A percentile compares a stretch with the other conserved stretches of the same genome.
Conservation (phyloP, 2,329 filamentous ascomycete species). For the Fusarium avenaceum region DNA sequence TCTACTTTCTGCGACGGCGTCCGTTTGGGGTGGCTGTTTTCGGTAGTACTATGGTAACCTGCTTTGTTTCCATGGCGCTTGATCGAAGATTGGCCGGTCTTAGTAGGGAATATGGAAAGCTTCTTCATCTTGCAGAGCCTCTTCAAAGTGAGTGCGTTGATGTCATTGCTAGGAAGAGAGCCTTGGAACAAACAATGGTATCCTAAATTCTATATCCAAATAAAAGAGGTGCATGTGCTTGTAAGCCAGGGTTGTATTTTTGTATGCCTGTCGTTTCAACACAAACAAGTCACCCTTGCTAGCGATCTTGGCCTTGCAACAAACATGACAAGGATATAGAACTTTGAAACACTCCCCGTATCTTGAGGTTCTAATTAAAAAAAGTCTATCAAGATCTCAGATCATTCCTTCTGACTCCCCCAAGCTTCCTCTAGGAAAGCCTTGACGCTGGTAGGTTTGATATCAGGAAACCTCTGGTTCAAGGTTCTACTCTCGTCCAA, state of each 20-base stretch:
- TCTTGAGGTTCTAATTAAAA: background rate
- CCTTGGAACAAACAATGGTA: background rate
- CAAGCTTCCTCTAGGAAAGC: slow-evolving; percentile 3
- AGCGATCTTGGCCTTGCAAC: background rate
- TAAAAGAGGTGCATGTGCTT: background rate
- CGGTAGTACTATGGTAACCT: slow-evolving; percentile 9
- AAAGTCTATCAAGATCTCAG: background rate
- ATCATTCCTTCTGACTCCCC: background rate
- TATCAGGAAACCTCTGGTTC: slow-evolving; percentile 9
- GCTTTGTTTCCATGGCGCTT: slow-evolving; percentile 4
- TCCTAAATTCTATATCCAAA: background rate
- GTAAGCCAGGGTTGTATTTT: background rate
- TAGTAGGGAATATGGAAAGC: background rate
- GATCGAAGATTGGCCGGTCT: background rate
- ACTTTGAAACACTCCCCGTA: background rate
- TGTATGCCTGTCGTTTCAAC: background rate
- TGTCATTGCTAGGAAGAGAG: background rate
- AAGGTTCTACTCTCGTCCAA: slow-evolving; percentile 1
- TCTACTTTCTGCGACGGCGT: background rate
- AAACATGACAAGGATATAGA: no score
- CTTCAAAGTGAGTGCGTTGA: background rate
- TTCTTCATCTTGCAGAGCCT: background rate
- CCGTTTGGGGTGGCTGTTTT: slow-evolving; percentile 27
- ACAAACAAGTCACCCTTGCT: no score
- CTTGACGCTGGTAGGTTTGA: background rate